Base-by-base conservation (phyloP, 2,329 filamentous ascomycete genomes). In the Bimuria novae-zelandiae region DNA sequence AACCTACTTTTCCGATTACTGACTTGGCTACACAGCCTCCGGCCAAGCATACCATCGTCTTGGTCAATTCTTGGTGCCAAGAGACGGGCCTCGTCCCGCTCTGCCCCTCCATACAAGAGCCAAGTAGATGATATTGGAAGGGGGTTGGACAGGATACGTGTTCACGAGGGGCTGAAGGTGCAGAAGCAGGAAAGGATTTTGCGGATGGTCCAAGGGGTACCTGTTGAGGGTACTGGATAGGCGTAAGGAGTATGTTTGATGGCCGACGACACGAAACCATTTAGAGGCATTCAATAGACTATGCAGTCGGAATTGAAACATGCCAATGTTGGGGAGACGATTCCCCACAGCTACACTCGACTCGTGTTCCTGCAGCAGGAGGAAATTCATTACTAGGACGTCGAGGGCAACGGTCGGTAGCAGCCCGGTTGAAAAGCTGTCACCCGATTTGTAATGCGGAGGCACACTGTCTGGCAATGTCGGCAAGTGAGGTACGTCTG, bases 1-100 rank as follows among this genome's bases (percentile, higher is more conserved):
- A 25, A 46, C 12, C 19, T 44, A 6, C 21, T 46, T 25, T 35
- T 36, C 7, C 10, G 42, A 12, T 14, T 5, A 14, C 42, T 30
- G 7, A 30, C 17, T 21, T 22, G 27, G 27, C 41, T 46, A 30
- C 43, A 46, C 43, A 46, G 43, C 43, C 43, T 46, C 43, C 19
- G n/a, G 43, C 43, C 43, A 46, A 46, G 43, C 43, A 36, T 45
- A 35, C 29, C 29, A 22, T 32, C 7, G 17, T 43, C 41, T 43
- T 43, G 27, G 41, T 16, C n/a, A 14, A 14, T 29, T 46, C 44
- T 47, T 47, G 44, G 44, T 47, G 33, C 44, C 44, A 47, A 47
- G 44, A 17, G 12, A 47, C 8, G 33, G 44, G 44, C 7, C 44
- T 47, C 23, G 44, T 47, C 44, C 44, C 44, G 44, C 44, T 46